phyloP scores from a whole-genome alignment of 2,329 filamentous ascomycete species.

The Leptoxyphium fumago region DNA sequence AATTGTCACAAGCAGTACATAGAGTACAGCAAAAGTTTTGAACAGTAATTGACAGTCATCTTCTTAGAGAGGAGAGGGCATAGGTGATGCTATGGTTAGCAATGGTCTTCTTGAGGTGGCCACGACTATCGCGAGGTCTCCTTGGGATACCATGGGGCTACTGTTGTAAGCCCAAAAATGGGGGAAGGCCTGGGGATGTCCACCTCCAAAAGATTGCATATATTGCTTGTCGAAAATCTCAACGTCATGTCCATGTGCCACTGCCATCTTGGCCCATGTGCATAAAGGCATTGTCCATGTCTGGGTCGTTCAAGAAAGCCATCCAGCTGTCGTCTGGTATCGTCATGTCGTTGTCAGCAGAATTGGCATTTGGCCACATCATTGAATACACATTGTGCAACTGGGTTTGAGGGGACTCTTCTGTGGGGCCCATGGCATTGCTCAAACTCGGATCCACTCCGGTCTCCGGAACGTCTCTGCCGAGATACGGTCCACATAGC shows the following conservation, averaged over 20 bases:
- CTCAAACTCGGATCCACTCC: neutral
- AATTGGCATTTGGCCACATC: slow-evolving; percentile 31
- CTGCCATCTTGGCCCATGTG: neutral
- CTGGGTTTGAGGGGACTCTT: slow-evolving; percentile 29
- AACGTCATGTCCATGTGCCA: neutral
- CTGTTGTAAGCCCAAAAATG: no score
- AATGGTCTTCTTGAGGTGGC: no score
- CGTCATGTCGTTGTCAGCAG: slow-evolving; percentile 9
- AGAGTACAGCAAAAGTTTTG: no score
- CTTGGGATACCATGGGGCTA: no score
- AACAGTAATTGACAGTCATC: no score
- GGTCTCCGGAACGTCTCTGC: slow-evolving; percentile 7
- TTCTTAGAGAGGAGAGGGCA: no score
- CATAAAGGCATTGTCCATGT: slow-evolving; percentile 1
- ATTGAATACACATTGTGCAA: slow-evolving; percentile 29
- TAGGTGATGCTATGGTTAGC: no score
- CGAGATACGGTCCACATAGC: slow-evolving; percentile 23
- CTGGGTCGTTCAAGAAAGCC: slow-evolving; percentile 7
- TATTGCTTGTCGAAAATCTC: no score
- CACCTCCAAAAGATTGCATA: no score
- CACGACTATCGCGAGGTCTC: no score
- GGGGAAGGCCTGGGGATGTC: no score
- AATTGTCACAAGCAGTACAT: no score
- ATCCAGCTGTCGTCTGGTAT: slow-evolving; percentile 12
- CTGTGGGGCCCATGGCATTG: slow-evolving; percentile 8